phyloP scores from a whole-genome alignment of 176 grass and related monocot species.

The Juncus effusus region DNA sequence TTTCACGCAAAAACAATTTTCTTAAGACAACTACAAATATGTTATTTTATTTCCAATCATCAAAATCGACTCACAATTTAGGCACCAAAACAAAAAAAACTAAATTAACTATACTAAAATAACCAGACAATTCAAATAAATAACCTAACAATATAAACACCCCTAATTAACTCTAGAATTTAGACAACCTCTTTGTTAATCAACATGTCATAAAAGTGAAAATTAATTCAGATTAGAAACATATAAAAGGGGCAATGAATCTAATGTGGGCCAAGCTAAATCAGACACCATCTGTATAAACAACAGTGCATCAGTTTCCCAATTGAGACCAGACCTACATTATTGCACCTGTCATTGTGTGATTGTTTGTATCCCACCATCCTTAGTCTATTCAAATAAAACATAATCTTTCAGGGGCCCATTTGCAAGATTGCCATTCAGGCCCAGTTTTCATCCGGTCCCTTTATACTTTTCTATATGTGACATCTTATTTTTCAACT shows the following conservation, averaged over 20 bases:
- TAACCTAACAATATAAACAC: too few species aligned
- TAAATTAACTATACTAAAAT: too few species aligned
- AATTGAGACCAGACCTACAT: conserved; percentile 7
- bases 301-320: conserved; percentile 14
- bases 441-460: background rate
- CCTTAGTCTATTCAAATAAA: conserved; percentile 16
- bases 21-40: too few species aligned
- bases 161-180: too few species aligned
- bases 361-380: conserved; percentile 6
- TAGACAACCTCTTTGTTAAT: too few species aligned
- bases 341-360: conserved; percentile 21
- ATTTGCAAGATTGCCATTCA: conserved; percentile 6
- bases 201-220: conserved; percentile 6
- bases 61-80: too few species aligned
- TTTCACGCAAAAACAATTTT: too few species aligned
- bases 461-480: too few species aligned
- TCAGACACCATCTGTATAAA: conserved; percentile 13
- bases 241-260: conserved; percentile 3
- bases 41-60: too few species aligned
- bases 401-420: conserved; percentile 8
- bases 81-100: too few species aligned
- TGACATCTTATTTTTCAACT: too few species aligned
- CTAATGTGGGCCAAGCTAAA: conserved; percentile 6
- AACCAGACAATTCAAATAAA: too few species aligned
- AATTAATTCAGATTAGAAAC: background rate